These are phyloP conservation scores for Endocarpon pusillum DNA, from an alignment of 495 filamentous ascomycete species.

Conservation along the genomic window DNA sequence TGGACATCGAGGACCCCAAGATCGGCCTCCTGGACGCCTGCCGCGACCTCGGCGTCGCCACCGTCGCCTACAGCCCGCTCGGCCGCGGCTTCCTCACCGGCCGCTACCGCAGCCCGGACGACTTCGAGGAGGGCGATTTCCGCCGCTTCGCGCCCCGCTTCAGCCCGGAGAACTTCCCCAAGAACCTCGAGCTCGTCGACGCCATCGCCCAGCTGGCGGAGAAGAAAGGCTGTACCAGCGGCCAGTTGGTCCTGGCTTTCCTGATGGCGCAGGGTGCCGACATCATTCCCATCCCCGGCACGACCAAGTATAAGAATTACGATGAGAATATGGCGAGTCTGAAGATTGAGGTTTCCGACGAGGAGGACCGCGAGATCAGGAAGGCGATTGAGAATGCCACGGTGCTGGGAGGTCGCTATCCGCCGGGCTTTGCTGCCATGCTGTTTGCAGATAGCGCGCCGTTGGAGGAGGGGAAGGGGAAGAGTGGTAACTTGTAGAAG, in stretches of 20 bases:
- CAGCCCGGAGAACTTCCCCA: conserved; percentile 29
- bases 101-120: conserved; percentile 21
- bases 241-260: conserved; percentile 37
- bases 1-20: conserved; percentile 37
- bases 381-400: conserved; percentile 19
- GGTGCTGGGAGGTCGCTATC: conserved; percentile 6
- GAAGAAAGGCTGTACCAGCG: conserved; percentile 23
- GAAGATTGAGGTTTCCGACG: conserved; percentile 24
- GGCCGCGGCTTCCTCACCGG: conserved; percentile 42
- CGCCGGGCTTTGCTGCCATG: neutral
- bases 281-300: conserved; percentile 44
- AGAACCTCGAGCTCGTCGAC: conserved; percentile 31
- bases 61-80: conserved; percentile 45
- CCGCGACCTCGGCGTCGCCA: conserved; percentile 42
- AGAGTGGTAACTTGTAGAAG: too few relatives aligned
- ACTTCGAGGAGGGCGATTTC: conserved; percentile 29
- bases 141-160: conserved; percentile 29
- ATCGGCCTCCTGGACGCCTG: conserved; percentile 32
- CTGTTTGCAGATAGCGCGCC: too few relatives aligned
- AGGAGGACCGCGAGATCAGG: conserved; percentile 29
- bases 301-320: conserved; percentile 31
- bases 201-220: conserved; percentile 26
- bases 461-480: too few relatives aligned
- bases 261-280: conserved; percentile 41
- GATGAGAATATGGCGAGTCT: conserved; percentile 35